Percentiles rank a stretch among this genome's conserved stretches.
phyloP scores from a whole-genome alignment of 164 flowering plant species.

The Platanus orientalis region DNA sequence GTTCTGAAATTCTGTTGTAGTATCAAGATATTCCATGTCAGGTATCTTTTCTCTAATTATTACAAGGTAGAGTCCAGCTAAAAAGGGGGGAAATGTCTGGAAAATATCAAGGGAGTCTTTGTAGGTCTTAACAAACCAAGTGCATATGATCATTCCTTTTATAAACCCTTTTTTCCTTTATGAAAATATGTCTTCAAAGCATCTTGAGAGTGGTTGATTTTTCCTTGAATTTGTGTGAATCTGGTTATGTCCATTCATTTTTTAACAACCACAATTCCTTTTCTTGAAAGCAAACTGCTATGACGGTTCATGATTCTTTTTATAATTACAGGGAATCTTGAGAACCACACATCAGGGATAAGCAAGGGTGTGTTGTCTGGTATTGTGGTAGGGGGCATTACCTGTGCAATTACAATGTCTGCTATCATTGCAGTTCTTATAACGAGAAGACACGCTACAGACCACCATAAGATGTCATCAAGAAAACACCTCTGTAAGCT shows the following conservation, averaged over 20 bases:
- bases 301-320: not conserved
- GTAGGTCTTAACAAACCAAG: too few relatives aligned
- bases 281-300: not conserved
- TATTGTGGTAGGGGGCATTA: conserved; percentile 36
- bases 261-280: not conserved
- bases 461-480: conserved; percentile 21
- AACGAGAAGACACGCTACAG: conserved; percentile 26
- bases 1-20: too few relatives aligned
- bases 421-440: conserved; percentile 30
- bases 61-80: too few relatives aligned
- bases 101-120: too few relatives aligned
- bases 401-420: conserved; percentile 27
- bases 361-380: conserved; percentile 42
- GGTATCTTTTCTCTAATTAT: too few relatives aligned
- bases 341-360: conserved; percentile 18
- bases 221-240: not conserved
- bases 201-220: not conserved
- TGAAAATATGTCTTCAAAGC: not conserved
- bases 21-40: too few relatives aligned
- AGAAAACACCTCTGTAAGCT: conserved; percentile 44
- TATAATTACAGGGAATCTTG: conserved; percentile 25
- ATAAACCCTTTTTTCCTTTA: too few relatives aligned
- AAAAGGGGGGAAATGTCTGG: too few relatives aligned
- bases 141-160: too few relatives aligned
- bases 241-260: not conserved